Base-by-base conservation (phyloP, 2,329 filamentous ascomycete species). In the Catunica adiposa region DNA sequence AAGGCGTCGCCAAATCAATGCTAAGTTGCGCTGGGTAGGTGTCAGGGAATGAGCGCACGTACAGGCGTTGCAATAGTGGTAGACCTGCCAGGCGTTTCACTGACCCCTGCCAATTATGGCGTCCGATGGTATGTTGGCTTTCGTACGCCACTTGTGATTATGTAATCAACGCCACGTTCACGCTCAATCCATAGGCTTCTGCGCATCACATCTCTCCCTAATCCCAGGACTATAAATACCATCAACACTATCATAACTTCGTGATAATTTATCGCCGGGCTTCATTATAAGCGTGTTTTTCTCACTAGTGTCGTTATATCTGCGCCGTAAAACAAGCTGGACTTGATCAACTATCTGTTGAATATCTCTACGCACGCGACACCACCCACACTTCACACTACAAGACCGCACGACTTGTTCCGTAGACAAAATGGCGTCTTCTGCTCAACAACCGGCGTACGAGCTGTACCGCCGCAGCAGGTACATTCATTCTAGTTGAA, bases 381-480 rank as follows among this genome's bases (percentile, higher is more conserved):
- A 34, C 11, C 5, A 5, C 11, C 29, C 29, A 34, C 11, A 34
- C 29, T 5, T 11, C 29, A 34, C 29, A 5, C 11, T 5, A 34
- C 29, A 34, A 34, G 29, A 34, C 29, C 29, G 29, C 29, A 34
- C 11, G 5, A 2, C 15, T 44, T 44, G 40, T 22, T 44, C 40
- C 23, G 26, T 51, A 51, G 15, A 51, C 6, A 53, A 3, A 9
- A 60, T 56, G 51, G 53, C 53, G 22, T 54, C 57, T 46, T 53
- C 53, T 51, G 53, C 55, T 26, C 51, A 68, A 60, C 76, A 79
- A 67, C 77, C 77, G 34, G 83, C 78, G 74, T 98, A 97, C 71
- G 92, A 98, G 79, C 83, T 98, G 66, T 98, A 98, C 71, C 87
- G 92, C 65, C 84, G 89, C 74, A 95, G 89, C 81, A 97, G 90